phyloP scores from a whole-genome alignment of 164 flowering plant genomes.

The Stephania japonica region DNA sequence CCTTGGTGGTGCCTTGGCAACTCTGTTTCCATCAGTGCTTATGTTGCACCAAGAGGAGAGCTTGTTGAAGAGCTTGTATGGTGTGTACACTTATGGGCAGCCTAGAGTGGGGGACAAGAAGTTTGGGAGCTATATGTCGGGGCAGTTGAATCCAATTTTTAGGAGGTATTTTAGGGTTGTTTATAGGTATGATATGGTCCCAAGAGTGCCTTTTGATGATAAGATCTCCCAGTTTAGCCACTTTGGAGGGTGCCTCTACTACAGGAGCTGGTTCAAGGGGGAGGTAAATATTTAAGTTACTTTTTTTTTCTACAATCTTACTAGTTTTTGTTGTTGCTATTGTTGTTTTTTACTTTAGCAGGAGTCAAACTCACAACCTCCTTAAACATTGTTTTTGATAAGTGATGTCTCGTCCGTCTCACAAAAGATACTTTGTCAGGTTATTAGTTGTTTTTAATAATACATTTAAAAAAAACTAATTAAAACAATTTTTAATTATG shows the following conservation, averaged over 20 bases:
- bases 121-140: slow-evolving; percentile 36
- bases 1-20: slow-evolving; percentile 61
- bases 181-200: slow-evolving; percentile 48
- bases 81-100: slow-evolving; percentile 57
- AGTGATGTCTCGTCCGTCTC: too few relatives aligned
- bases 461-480: too few relatives aligned
- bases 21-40: slow-evolving; percentile 43
- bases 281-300: slow-evolving; percentile 28
- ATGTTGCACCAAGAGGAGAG: slow-evolving; percentile 34
- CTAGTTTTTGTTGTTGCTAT: not conserved
- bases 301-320: not conserved
- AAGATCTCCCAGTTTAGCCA: slow-evolving; percentile 38
- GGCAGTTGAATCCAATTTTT: slow-evolving; percentile 12
- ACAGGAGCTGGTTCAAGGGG: slow-evolving; percentile 34
- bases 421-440: too few relatives aligned
- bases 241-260: slow-evolving; percentile 55
- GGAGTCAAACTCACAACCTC: too few relatives aligned
- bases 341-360: too few relatives aligned
- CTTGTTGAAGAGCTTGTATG: slow-evolving; percentile 37
- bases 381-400: too few relatives aligned
- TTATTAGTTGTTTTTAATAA: too few relatives aligned
- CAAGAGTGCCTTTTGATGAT: slow-evolving; percentile 58
- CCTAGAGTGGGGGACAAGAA: slow-evolving; percentile 59
- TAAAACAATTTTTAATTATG: too few relatives aligned
- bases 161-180: slow-evolving; percentile 42